Base-by-base conservation (phyloP, 306 rosid genomes). In the Pachyrhizus erosus region DNA sequence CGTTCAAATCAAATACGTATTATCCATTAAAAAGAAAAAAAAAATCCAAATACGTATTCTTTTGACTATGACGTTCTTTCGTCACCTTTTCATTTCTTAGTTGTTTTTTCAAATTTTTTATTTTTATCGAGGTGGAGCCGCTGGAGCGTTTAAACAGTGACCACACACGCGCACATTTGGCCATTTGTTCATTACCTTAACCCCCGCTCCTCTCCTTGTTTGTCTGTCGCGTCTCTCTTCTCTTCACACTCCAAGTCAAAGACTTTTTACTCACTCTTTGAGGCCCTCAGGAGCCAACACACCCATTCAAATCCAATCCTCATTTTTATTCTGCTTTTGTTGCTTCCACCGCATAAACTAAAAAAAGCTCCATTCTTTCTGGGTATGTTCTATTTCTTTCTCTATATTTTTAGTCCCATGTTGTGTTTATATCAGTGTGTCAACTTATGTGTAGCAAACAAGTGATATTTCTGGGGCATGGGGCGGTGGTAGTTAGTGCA, bases 121-220 rank as follows among this genome's bases (percentile, higher is more conserved):
- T 45, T 58, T 18, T 58, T 58, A 77, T 52, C 7, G 70, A 27
- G 75, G 86, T 86, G 89, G 86, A 74, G 89, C 86, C 79, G 23
- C 42, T 18, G 89, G 89, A 86, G 87, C 87, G 89, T 86, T 86
- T 80, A 83, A 83, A 83, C 83, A 83, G 85, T 70, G 87, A 75
- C 89, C 60, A 1, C 26, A 23, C 60, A 49, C 45, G 75, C 88
- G 27, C 81, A 46, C 81, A 13, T 82, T 78, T 66, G 74, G 76
- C 77, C 80, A 77, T 27, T 64, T 58, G 7, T 65, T 31, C 61
- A 11, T 34, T 26, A 43, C 73, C 73, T 77, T 40, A 54, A 51
- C 24, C 70, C 79, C 86, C 87, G 14, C 87, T 80, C 78, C 71
- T 74, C 55, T 40, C 52, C 40, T 80, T 49, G 43, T 54, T 40